A percentile compares a stretch with the other conserved stretches of the same genome.
Conservation (phyloP, 345 rosid species). For the Microthlaspi erraticum region DNA sequence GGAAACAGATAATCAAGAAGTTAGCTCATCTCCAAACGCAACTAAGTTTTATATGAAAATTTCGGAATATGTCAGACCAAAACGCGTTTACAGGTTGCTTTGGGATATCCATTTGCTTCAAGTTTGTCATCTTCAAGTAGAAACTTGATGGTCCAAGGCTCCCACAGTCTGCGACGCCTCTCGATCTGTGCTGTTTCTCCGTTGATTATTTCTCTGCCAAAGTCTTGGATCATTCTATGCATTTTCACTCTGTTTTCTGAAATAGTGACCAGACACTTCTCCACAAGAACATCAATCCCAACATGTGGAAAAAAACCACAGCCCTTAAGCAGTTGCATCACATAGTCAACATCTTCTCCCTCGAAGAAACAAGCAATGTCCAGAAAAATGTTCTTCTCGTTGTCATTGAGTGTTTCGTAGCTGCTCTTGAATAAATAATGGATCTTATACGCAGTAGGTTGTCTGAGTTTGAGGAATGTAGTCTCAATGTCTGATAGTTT, state of each 20-base stretch:
- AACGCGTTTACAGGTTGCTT: not conserved
- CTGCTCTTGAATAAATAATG: conserved; percentile 16
- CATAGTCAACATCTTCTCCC: conserved; percentile 16
- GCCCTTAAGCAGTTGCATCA: conserved; percentile 31
- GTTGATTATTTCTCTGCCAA: conserved; percentile 35
- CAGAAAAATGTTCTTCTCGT: conserved; percentile 26
- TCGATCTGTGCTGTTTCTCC: conserved; percentile 8
- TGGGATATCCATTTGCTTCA: not conserved
- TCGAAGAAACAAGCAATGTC: conserved; percentile 38
- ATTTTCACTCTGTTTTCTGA: conserved; percentile 16
- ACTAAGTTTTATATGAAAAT: not conserved
- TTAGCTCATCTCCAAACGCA: not conserved
- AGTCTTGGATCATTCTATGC: conserved; percentile 37
- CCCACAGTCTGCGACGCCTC: conserved; percentile 34
- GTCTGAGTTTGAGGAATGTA: not conserved
- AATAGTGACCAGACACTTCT: conserved; percentile 37
- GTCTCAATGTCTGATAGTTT: not conserved
- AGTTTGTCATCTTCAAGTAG: conserved; percentile 32
- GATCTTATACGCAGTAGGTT: not conserved
- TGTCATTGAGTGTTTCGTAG: conserved; percentile 16
- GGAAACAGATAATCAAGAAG: not conserved
- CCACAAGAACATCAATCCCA: conserved; percentile 42
- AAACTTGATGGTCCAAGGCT: not conserved
- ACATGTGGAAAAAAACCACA: conserved; percentile 32
- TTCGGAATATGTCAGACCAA: not conserved